These are phyloP conservation scores for Neopestalotiopsis sp. DNA, from an alignment of 2,329 filamentous ascomycete genomes.

Conservation along the genomic window DNA sequence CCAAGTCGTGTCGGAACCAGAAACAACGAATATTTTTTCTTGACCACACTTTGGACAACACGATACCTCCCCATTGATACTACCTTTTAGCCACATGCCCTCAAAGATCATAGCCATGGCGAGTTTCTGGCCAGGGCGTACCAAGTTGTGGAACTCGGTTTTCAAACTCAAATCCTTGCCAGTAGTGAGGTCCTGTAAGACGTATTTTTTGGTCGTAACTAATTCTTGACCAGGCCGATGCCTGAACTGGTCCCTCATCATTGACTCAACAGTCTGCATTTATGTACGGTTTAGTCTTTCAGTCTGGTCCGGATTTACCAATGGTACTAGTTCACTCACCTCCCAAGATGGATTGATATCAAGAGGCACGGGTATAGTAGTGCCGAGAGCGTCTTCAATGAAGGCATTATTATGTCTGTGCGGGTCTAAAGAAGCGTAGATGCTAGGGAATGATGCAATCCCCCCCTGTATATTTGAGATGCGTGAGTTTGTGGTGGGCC, in stretches of 20 bases:
- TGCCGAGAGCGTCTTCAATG: slow-evolving; percentile 14
- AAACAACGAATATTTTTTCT: not conserved
- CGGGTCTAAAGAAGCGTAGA: not conserved
- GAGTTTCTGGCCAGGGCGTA: not conserved
- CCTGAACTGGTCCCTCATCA: slow-evolving; percentile 1
- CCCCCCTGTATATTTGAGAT: not conserved
- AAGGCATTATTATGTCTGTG: not conserved
- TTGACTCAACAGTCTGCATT: not conserved
- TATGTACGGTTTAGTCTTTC: too few relatives aligned
- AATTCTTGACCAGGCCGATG: not conserved
- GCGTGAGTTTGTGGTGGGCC: not conserved
- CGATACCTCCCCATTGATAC: not conserved
- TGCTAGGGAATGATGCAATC: not conserved
- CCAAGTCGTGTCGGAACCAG: not conserved
- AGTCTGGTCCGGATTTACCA: too few relatives aligned
- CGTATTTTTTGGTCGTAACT: not conserved
- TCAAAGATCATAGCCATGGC: not conserved
- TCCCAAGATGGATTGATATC: slow-evolving; percentile 11
- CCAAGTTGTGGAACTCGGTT: not conserved
- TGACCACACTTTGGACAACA: not conserved
- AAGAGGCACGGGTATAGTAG: slow-evolving; percentile 1
- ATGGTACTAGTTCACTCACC: not conserved
- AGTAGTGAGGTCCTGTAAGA: not conserved
- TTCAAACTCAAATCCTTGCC: not conserved
- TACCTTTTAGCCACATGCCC: not conserved